phyloP scores from a whole-genome alignment of 768 basidiomycete species.

The Trametes cingulata region DNA sequence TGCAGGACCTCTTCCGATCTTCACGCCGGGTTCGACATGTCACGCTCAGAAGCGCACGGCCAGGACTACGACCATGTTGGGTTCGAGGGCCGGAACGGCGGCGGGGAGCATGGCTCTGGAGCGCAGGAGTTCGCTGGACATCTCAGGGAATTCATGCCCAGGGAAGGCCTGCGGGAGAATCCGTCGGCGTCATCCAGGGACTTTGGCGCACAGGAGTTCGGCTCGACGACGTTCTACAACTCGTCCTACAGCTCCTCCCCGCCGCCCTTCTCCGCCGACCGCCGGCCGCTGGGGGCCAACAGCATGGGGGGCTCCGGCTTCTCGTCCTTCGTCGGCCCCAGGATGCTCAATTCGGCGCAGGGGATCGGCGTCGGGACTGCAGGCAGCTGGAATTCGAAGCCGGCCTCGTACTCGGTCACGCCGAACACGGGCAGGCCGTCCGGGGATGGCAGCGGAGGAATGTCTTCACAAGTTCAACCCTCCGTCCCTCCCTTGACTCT shows the following conservation, averaged over 20 bases:
- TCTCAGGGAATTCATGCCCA: slow-evolving; percentile 13
- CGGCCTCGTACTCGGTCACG: slow-evolving; percentile 19
- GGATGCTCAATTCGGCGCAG: slow-evolving; percentile 24
- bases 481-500: slow-evolving; percentile 27
- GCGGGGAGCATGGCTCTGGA: slow-evolving; percentile 13
- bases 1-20: slow-evolving; percentile 23
- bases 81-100: slow-evolving; percentile 24
- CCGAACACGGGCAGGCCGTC: slow-evolving; percentile 22
- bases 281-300: slow-evolving; percentile 19
- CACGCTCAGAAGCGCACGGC: slow-evolving; percentile 30
- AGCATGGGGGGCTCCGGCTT: slow-evolving; percentile 22
- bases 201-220: slow-evolving; percentile 17
- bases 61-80: slow-evolving; percentile 26
- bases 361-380: slow-evolving; percentile 20
- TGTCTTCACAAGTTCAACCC: slow-evolving; percentile 29
- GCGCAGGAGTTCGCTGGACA: slow-evolving; percentile 18
- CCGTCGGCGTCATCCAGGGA: slow-evolving; percentile 15
- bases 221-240: slow-evolving; percentile 15
- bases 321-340: slow-evolving; percentile 27
- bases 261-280: slow-evolving; percentile 25
- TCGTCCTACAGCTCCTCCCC: slow-evolving; percentile 27
- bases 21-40: slow-evolving; percentile 27
- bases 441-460: slow-evolving; percentile 14
- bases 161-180: slow-evolving; percentile 23
- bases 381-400: slow-evolving; percentile 22